Evolutionary conservation across 1,284 basidiomycete genomes (phyloP).

Genomic region (Mycosarcoma maydis): DNA sequence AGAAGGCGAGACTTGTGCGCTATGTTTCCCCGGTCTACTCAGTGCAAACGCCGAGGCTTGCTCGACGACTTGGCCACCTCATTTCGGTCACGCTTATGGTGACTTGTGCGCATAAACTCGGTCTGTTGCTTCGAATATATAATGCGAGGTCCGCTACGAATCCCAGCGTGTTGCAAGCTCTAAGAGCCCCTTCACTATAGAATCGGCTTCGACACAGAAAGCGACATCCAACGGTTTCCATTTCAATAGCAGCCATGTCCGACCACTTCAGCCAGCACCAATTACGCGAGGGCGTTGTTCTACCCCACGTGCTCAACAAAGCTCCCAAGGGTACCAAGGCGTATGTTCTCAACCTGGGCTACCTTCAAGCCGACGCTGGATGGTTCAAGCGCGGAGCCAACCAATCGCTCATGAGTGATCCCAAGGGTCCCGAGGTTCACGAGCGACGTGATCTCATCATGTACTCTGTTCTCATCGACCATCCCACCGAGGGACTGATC

Average conservation of each 20-base stretch:
- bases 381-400: slow-evolving; percentile 63
- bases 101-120: too few species aligned
- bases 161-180: too few species aligned
- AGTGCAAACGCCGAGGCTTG: too few species aligned
- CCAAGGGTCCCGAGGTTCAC: slow-evolving; percentile 32
- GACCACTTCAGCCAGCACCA: slow-evolving; percentile 45
- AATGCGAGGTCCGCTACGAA: too few species aligned
- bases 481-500: slow-evolving; percentile 62
- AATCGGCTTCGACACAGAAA: too few species aligned
- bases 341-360: slow-evolving; percentile 59
- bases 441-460: slow-evolving; percentile 53
- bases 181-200: too few species aligned
- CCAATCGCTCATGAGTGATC: slow-evolving; percentile 39
- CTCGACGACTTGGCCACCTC: too few species aligned
- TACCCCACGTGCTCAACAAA: slow-evolving; percentile 51
- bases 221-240: too few species aligned
- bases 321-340: slow-evolving; percentile 60
- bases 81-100: too few species aligned
- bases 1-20: too few species aligned
- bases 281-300: slow-evolving; percentile 46
- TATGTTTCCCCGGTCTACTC: too few species aligned
- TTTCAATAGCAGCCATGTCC: slow-evolving; percentile 17
- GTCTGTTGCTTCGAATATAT: too few species aligned
- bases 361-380: slow-evolving; percentile 60
- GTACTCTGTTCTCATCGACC: slow-evolving; percentile 61